Evolutionary conservation across 2,329 filamentous ascomycete genomes (phyloP).

Genomic region (Plenodomus biglobosus): DNA sequence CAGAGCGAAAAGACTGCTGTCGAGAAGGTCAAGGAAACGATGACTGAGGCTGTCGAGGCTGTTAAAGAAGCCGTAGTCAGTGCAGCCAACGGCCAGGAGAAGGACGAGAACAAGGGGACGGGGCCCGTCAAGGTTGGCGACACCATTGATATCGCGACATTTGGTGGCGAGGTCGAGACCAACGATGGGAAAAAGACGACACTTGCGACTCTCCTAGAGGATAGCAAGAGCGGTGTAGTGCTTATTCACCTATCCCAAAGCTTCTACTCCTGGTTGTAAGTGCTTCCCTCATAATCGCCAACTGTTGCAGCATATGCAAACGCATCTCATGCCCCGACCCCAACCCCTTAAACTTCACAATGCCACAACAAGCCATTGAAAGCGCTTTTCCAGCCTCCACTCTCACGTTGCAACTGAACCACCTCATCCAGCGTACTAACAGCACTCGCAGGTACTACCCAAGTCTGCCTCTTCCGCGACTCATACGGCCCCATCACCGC

Average conservation of each 20-base stretch:
- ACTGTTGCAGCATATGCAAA: neutral
- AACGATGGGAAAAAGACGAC: conserved; percentile 81
- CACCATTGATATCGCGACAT: conserved; percentile 55
- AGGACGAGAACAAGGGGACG: conserved; percentile 19
- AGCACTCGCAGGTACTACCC: conserved; percentile 71
- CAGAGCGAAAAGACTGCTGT: conserved; percentile 35
- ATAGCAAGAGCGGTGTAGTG: conserved; percentile 83
- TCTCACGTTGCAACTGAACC: neutral
- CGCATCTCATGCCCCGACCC: neutral
- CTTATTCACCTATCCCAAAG: conserved; percentile 95
- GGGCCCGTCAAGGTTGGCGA: conserved; percentile 50
- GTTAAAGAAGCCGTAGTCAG: conserved; percentile 37
- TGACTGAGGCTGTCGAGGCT: conserved; percentile 37
- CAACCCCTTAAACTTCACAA: neutral
- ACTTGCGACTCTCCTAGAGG: conserved; percentile 76
- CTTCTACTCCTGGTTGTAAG: conserved; percentile 92
- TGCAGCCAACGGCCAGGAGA: conserved; percentile 20
- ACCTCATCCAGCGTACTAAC: conserved; percentile 5
- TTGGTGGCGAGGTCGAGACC: conserved; percentile 74
- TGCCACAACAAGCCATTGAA: neutral
- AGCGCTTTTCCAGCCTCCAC: neutral
- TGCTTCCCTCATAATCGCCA: conserved; percentile 14
- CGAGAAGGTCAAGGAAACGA: conserved; percentile 38
- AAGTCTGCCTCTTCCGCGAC: conserved; percentile 93
- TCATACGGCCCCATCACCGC: conserved; percentile 73